Evolutionary conservation across 2,329 filamentous ascomycete genomes (phyloP).

Genomic region (Fusarium sp.): DNA sequence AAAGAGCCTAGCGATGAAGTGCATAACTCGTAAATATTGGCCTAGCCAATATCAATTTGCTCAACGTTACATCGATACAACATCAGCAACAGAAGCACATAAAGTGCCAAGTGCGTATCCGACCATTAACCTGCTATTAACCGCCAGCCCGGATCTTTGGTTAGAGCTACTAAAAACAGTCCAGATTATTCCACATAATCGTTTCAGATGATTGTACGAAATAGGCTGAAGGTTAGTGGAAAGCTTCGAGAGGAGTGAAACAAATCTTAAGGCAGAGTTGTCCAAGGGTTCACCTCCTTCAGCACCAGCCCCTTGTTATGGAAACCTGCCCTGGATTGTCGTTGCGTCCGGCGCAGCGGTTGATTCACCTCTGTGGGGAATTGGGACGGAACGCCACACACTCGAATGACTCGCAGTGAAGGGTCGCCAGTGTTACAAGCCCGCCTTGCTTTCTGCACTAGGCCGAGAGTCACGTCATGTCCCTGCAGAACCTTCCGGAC

Average conservation of each 20-base stretch:
- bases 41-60: not conserved
- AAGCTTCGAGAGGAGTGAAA: no score
- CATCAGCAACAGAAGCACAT: not conserved
- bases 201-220: not conserved
- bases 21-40: fast-evolving
- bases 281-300: no score
- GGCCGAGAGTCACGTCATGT: not conserved
- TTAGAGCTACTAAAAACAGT: not conserved
- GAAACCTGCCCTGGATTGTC: no score
- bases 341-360: no score
- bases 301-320: no score
- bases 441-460: no score
- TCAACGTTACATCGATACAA: not conserved
- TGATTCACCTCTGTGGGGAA: no score
- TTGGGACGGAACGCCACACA: no score
- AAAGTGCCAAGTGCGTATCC: not conserved
- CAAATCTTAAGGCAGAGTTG: no score
- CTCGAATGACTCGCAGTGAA: no score
- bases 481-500: not conserved
- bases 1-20: fast-evolving
- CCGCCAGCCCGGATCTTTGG: not conserved
- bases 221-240: no score
- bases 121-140: not conserved
- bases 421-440: no score
- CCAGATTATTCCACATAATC: not conserved